Percentiles rank a stretch among this genome's conserved stretches.
Conservation (phyloP, 768 basidiomycete genomes). For the Rubroboletus pulcherrimus region DNA sequence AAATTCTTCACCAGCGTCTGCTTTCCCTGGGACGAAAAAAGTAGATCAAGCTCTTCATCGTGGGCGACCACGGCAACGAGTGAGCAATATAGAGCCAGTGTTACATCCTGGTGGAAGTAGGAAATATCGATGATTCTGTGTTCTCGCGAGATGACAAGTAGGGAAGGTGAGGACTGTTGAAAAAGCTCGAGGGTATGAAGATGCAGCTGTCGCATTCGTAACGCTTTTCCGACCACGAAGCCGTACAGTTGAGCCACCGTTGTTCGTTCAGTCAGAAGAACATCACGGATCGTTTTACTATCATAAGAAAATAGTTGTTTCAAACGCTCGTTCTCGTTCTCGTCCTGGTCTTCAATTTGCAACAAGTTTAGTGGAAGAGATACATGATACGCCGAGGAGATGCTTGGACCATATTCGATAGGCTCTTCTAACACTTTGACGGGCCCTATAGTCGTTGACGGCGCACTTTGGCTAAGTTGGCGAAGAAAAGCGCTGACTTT, state of each 20-base stretch:
- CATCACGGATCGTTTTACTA: slow-evolving; percentile 52
- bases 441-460: slow-evolving; percentile 28
- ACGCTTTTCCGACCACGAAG: slow-evolving; percentile 62
- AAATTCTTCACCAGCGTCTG: slow-evolving; percentile 51
- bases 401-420: slow-evolving; percentile 51
- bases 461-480: slow-evolving; percentile 42
- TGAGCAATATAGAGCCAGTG: slow-evolving; percentile 62
- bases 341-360: slow-evolving; percentile 43
- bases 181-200: slow-evolving; percentile 49
- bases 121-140: slow-evolving; percentile 56
- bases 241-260: slow-evolving; percentile 75
- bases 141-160: slow-evolving; percentile 47
- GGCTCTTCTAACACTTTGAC: slow-evolving; percentile 52
- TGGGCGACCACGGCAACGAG: slow-evolving; percentile 55
- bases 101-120: slow-evolving; percentile 61
- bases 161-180: slow-evolving; percentile 35
- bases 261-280: slow-evolving; percentile 64
- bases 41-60: slow-evolving; percentile 54
- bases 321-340: slow-evolving; percentile 42
- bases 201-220: slow-evolving; percentile 64
- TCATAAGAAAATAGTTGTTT: slow-evolving; percentile 53
- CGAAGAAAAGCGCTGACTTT: slow-evolving; percentile 56
- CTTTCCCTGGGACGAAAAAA: slow-evolving; percentile 47
- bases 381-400: slow-evolving; percentile 27
- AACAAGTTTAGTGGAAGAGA: slow-evolving; percentile 42